Conservation (phyloP, 2,329 filamentous ascomycete genomes). For the Alternaria solani region DNA sequence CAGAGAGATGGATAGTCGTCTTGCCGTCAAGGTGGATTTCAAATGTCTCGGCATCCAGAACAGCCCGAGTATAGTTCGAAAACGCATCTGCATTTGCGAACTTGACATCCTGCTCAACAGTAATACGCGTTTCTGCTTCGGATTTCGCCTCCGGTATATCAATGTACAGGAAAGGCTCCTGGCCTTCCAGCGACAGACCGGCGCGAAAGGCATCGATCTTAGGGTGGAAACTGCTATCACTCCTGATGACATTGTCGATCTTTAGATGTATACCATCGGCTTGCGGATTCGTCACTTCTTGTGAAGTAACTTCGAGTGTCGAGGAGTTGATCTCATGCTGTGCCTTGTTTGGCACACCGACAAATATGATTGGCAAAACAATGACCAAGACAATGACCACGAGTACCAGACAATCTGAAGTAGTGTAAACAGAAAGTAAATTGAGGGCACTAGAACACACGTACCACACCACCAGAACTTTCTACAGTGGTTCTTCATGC, state of each 20-base stretch:
- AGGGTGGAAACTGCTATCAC: conserved; percentile 62
- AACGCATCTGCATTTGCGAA: conserved; percentile 58
- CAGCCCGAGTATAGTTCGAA: conserved; percentile 58
- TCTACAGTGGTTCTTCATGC: conserved; percentile 49
- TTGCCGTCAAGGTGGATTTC: conserved; percentile 60
- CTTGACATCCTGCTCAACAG: conserved; percentile 55
- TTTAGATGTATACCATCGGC: conserved; percentile 59
- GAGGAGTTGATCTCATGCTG: conserved; percentile 63
- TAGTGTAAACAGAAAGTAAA: conserved; percentile 7
- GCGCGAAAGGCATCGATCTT: conserved; percentile 63
- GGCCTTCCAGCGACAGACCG: conserved; percentile 57
- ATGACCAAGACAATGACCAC: conserved; percentile 62
- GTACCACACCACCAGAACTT: conserved; percentile 52
- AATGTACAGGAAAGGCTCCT: conserved; percentile 55
- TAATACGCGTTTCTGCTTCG: conserved; percentile 52
- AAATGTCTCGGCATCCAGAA: conserved; percentile 60
- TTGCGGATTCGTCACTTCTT: conserved; percentile 61
- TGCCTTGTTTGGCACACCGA: conserved; percentile 66
- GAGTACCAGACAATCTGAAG: conserved; percentile 57
- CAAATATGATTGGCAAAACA: conserved; percentile 66
- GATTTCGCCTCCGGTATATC: conserved; percentile 56
- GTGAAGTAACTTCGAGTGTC: conserved; percentile 59
- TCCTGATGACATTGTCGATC: conserved; percentile 59
- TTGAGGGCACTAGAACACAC: conserved; percentile 9
- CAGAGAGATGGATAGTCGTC: conserved; percentile 61